Percentiles rank a stretch among this genome's conserved stretches.
Conservation (phyloP, 2,329 filamentous ascomycete genomes). For the Alternaria novae-zelandiae region DNA sequence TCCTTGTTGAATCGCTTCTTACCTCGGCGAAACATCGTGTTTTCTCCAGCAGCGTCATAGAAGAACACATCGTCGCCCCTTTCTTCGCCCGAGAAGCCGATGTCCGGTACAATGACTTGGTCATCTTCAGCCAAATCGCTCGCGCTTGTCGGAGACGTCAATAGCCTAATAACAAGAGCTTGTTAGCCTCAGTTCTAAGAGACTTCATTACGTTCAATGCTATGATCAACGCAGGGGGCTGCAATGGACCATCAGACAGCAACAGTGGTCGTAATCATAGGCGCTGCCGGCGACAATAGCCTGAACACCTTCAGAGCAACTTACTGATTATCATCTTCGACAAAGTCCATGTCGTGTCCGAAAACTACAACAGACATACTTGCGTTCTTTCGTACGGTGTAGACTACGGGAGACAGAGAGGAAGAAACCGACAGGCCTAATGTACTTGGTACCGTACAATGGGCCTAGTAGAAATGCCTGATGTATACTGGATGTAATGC, state of each 20-base stretch:
- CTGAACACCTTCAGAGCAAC: not conserved
- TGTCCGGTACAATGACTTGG: not conserved
- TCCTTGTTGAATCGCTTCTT: not conserved
- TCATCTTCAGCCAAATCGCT: not conserved
- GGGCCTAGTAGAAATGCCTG: not conserved
- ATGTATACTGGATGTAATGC: not conserved
- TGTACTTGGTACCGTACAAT: not conserved
- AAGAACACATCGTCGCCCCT: not conserved
- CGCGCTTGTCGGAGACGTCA: fast-evolving
- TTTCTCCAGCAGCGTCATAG: not conserved
- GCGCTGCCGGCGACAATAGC: not conserved
- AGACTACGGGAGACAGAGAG: not conserved
- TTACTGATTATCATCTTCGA: not conserved
- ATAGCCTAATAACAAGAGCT: not conserved
- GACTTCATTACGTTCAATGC: fast-evolving
- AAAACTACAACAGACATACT: not conserved
- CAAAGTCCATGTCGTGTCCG: not conserved
- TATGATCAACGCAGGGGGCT: not conserved
- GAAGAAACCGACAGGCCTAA: not conserved
- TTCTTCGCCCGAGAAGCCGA: not conserved
- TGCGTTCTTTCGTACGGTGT: not conserved
- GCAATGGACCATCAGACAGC: not conserved
- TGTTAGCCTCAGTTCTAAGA: not conserved
- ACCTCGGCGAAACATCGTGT: not conserved
- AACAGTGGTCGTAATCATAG: not conserved